Conservation (phyloP, 2,329 filamentous ascomycete species). For the Ilyonectria mors-panacis region DNA sequence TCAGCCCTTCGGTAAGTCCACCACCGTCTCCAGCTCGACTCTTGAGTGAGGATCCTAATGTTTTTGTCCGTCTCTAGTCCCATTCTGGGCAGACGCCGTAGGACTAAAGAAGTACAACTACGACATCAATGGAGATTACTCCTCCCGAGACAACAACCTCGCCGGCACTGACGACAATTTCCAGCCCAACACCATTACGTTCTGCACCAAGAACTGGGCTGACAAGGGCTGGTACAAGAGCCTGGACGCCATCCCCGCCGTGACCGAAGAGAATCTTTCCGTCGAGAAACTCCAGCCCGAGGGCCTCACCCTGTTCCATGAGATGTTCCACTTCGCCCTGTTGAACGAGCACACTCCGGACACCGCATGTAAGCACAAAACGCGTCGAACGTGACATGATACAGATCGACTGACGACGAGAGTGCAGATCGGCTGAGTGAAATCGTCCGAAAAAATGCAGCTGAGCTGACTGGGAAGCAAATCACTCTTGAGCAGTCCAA, state of each 20-base stretch:
- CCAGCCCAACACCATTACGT: not conserved
- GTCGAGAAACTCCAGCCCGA: not conserved
- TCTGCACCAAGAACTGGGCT: not conserved
- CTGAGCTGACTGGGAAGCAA: no score
- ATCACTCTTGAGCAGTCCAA: no score
- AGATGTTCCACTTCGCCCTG: not conserved
- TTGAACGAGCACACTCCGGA: not conserved
- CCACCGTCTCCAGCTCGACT: no score
- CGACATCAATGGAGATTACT: not conserved
- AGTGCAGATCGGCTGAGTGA: no score
- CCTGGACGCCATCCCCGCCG: not conserved
- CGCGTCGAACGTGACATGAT: no score
- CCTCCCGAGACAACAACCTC: not conserved
- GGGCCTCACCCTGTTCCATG: not conserved
- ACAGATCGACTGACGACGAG: no score
- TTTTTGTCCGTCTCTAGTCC: not conserved
- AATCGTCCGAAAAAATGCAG: no score
- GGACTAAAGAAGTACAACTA: not conserved
- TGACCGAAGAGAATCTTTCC: not conserved
- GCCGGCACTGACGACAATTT: constrained; percentile 6
- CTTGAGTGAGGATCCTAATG: not conserved
- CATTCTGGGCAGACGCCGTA: not conserved
- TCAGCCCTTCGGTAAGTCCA: not conserved
- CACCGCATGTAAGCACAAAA: not conserved
- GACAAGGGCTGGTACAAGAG: not conserved